phyloP scores from a whole-genome alignment of 1,139 yeast species.

The Taphrina betulina region DNA sequence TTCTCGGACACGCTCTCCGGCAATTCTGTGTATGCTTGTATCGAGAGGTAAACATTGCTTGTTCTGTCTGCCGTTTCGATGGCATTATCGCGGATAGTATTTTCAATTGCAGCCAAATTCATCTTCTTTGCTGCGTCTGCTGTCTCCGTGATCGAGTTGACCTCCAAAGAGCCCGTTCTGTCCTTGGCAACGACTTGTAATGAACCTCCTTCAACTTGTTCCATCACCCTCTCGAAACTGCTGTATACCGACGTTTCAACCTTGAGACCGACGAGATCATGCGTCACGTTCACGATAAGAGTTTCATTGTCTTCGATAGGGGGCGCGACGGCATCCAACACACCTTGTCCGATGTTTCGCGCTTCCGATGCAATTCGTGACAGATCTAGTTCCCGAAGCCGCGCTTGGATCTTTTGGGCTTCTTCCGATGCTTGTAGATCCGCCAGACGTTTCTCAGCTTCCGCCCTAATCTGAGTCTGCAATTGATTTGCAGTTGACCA shows the following conservation, averaged over 20 bases:
- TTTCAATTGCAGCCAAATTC: conserved; percentile 19
- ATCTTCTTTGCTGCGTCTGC: conserved; percentile 12
- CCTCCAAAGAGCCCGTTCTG: conserved; percentile 10
- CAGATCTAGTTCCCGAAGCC: conserved; percentile 16
- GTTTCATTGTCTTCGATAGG: conserved; percentile 64
- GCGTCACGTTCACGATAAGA: conserved; percentile 73
- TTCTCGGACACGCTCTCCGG: conserved; percentile 1
- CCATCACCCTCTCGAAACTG: conserved; percentile 79
- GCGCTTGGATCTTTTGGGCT: conserved; percentile 26
- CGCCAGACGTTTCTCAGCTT: conserved; percentile 30
- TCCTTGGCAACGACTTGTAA: conserved; percentile 15
- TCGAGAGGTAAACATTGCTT: conserved; percentile 1
- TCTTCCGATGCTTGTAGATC: conserved; percentile 25
- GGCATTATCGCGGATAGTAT: conserved; percentile 2
- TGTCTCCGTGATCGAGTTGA: background rate
- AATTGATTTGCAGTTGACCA: conserved; percentile 25
- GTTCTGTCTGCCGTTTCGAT: conserved; percentile 2
- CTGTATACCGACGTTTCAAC: conserved; percentile 63
- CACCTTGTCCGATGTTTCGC: conserved; percentile 39
- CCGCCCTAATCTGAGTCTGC: conserved; percentile 18
- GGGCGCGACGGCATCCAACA: conserved; percentile 57
- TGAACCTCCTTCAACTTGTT: conserved; percentile 69
- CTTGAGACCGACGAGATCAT: conserved; percentile 73
- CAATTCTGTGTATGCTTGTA: conserved; percentile 36
- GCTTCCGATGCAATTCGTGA: conserved; percentile 26